These are phyloP conservation scores for Phytopythium ostracodes DNA, from an alignment of 352 stramenopile species.

Conservation along the genomic window DNA sequence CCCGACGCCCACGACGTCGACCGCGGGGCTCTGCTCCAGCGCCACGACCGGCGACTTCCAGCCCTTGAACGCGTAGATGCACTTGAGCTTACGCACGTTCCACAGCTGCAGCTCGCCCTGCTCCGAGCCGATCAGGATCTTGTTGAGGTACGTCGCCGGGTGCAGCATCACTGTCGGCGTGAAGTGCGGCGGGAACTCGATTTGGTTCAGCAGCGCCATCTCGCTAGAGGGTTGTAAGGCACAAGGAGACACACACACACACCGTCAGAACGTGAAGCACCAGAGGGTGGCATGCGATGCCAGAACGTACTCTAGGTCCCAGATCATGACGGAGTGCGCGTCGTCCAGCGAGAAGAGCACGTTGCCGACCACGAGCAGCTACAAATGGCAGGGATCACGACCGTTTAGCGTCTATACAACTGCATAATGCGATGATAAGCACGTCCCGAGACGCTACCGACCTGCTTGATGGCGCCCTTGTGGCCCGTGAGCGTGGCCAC, in stretches of 20 bases:
- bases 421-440: too few species aligned
- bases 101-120: slow-evolving; percentile 84
- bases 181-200: slow-evolving; percentile 52
- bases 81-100: slow-evolving; percentile 90
- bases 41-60: slow-evolving; percentile 63
- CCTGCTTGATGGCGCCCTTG: slow-evolving; percentile 48
- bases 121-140: slow-evolving; percentile 87
- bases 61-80: slow-evolving; percentile 84
- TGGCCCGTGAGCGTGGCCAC: slow-evolving; percentile 57
- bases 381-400: not conserved
- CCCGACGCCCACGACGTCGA: slow-evolving; percentile 88
- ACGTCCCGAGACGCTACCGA: not conserved
- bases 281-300: not conserved
- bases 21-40: slow-evolving; percentile 84
- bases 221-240: too few species aligned
- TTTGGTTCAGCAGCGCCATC: slow-evolving; percentile 50
- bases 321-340: slow-evolving; percentile 43
- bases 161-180: slow-evolving; percentile 83
- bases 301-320: slow-evolving; percentile 51
- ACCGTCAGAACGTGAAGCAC: slow-evolving; percentile 5
- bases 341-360: slow-evolving; percentile 76
- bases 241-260: slow-evolving; percentile 1
- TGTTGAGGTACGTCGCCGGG: slow-evolving; percentile 93
- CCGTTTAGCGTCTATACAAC: too few species aligned
- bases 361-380: slow-evolving; percentile 53